Conservation (phyloP, 2,329 filamentous ascomycete genomes). For the Diaporthe humulicola region DNA sequence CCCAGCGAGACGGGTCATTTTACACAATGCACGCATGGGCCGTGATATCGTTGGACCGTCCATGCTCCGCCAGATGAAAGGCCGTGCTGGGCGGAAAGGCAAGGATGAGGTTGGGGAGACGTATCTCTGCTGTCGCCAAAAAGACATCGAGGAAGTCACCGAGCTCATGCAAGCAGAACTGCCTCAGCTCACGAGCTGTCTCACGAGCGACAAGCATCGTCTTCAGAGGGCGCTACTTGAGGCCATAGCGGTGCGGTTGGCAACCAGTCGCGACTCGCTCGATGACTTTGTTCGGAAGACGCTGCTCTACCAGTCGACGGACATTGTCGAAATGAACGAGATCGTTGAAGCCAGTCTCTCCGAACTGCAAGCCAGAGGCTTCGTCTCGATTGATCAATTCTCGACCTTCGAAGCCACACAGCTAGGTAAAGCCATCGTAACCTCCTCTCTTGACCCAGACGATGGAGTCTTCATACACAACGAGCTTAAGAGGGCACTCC, state of each 20-base stretch:
- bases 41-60: constrained; percentile 82
- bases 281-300: constrained; percentile 78
- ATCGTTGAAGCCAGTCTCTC: constrained; percentile 71
- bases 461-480: constrained; percentile 81
- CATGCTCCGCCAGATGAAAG: constrained; percentile 86
- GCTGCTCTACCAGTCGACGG: constrained; percentile 71
- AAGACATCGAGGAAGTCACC: constrained; percentile 77
- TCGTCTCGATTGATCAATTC: constrained; percentile 65
- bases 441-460: constrained; percentile 79
- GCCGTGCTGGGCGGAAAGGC: constrained; percentile 81
- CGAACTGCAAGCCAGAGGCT: constrained; percentile 67
- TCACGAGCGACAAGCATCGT: constrained; percentile 75
- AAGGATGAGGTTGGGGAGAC: constrained; percentile 84
- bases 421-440: constrained; percentile 78
- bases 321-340: constrained; percentile 60
- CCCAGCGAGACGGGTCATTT: constrained; percentile 79
- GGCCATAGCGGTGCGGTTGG: constrained; percentile 76
- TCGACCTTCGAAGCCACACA: constrained; percentile 72
- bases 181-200: constrained; percentile 76
- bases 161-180: constrained; percentile 80
- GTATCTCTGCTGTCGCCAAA: constrained; percentile 78
- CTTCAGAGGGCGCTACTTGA: constrained; percentile 80
- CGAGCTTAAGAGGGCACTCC: constrained; percentile 76
- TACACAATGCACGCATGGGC: constrained; percentile 82
- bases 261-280: constrained; percentile 74